These are phyloP conservation scores for Xerophyta viscosa DNA, from an alignment of 106 monocot species.

Conservation along the genomic window DNA sequence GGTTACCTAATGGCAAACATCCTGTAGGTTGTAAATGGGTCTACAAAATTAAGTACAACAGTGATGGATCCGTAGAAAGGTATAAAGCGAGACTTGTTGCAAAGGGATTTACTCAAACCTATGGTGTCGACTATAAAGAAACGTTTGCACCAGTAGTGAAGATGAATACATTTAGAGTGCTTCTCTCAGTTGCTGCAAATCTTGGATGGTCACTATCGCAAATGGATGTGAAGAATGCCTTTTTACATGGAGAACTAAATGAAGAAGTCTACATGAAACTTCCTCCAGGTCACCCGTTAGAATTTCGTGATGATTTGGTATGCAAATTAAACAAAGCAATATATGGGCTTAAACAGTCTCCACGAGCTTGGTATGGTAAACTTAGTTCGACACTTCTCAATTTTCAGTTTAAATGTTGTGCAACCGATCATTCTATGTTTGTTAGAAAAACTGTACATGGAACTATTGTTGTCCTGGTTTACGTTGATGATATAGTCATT, in stretches of 20 bases:
- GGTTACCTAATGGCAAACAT: background rate
- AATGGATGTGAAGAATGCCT: constrained; percentile 11
- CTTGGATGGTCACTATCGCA: constrained; percentile 1
- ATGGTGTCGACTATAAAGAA: constrained; percentile 3
- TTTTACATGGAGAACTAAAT: constrained; percentile 3
- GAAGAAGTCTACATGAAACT: constrained; percentile 20
- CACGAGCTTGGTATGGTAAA: constrained; percentile 11
- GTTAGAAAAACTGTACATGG: background rate
- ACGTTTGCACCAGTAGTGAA: constrained; percentile 9
- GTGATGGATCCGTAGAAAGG: background rate
- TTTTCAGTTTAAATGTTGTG: background rate
- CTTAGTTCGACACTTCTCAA: constrained; percentile 1
- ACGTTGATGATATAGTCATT: constrained; percentile 17
- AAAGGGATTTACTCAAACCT: constrained; percentile 2
- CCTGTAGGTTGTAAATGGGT: constrained; percentile 3
- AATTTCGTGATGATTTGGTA: background rate
- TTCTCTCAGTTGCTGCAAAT: constrained; percentile 8
- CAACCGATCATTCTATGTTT: constrained; percentile 11
- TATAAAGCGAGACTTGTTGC: constrained; percentile 6
- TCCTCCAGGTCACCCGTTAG: background rate
- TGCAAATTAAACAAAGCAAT: constrained; percentile 14
- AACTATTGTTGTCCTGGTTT: constrained; percentile 1
- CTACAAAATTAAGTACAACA: background rate
- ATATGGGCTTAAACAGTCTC: constrained; percentile 26
- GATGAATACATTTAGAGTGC: background rate